Evolutionary conservation across 106 monocot genomes (phyloP).

Genomic region (Cymbidium sinense): DNA sequence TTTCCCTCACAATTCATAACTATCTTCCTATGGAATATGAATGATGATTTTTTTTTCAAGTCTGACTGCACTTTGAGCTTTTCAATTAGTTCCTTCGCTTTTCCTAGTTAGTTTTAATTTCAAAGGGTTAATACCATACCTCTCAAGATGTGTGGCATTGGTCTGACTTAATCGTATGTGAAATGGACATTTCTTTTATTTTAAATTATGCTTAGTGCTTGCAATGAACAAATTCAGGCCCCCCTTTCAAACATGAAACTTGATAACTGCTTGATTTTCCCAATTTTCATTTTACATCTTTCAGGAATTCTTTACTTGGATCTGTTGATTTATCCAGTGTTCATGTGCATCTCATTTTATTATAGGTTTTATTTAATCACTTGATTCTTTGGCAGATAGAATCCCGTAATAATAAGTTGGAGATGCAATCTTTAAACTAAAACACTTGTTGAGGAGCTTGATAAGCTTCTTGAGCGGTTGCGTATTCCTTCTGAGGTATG

Average conservation of each 20-base stretch:
- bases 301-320: neutral
- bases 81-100: neutral
- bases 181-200: neutral
- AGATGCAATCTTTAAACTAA: slow-evolving; percentile 89
- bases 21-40: too few relatives aligned
- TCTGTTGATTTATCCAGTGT: neutral
- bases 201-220: neutral
- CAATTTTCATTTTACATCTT: neutral
- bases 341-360: neutral
- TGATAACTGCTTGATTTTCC: neutral
- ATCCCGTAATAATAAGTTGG: slow-evolving; percentile 90
- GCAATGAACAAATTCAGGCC: neutral
- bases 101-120: neutral
- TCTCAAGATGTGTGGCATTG: neutral
- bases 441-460: slow-evolving; percentile 83
- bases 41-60: too few relatives aligned
- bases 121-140: neutral
- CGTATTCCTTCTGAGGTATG: slow-evolving; percentile 88
- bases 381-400: slow-evolving; percentile 72
- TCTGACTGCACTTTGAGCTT: too few relatives aligned
- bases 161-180: neutral
- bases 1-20: too few relatives aligned
- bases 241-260: neutral
- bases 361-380: neutral
- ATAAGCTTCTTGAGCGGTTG: slow-evolving; percentile 79